Evolutionary conservation across 2,329 filamentous ascomycete genomes (phyloP).

Genomic region (Pyrenochaeta sp.): DNA sequence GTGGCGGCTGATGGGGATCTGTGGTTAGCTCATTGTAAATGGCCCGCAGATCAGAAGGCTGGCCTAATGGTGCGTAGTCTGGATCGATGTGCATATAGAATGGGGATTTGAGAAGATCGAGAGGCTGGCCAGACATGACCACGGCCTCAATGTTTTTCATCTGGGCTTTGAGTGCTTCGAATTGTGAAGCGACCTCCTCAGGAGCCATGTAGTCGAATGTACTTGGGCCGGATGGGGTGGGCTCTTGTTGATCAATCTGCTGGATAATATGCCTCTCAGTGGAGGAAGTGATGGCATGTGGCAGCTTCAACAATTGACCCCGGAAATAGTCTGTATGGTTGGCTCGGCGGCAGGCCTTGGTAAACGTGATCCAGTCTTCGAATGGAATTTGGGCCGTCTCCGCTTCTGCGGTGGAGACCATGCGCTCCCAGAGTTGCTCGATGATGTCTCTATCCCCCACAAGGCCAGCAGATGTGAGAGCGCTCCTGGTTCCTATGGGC

Average conservation of each 20-base stretch:
- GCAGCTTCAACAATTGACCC: conserved; percentile 33
- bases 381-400: conserved; percentile 29
- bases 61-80: conserved; percentile 25
- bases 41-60: conserved; percentile 40
- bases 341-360: conserved; percentile 41
- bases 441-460: conserved; percentile 33
- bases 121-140: conserved; percentile 42
- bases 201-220: conserved; percentile 20
- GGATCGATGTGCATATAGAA: conserved; percentile 50
- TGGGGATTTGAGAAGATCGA: conserved; percentile 46
- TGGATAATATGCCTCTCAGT: conserved; percentile 16
- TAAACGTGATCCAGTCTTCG: conserved; percentile 45
- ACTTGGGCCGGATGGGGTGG: not conserved
- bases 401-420: conserved; percentile 31
- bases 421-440: conserved; percentile 39
- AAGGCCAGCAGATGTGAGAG: conserved; percentile 41
- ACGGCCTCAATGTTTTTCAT: conserved; percentile 39
- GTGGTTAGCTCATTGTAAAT: conserved; percentile 57
- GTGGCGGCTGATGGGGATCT: conserved; percentile 46
- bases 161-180: conserved; percentile 32
- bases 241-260: conserved; percentile 12
- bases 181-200: conserved; percentile 22
- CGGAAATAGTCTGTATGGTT: conserved; percentile 29
- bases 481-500: conserved; percentile 27
- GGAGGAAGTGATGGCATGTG: conserved; percentile 31